A percentile compares a stretch with the other conserved stretches of the same genome.
Conservation (phyloP, 805 yeast genomes). For the Wickerhamomyces queroliae region DNA sequence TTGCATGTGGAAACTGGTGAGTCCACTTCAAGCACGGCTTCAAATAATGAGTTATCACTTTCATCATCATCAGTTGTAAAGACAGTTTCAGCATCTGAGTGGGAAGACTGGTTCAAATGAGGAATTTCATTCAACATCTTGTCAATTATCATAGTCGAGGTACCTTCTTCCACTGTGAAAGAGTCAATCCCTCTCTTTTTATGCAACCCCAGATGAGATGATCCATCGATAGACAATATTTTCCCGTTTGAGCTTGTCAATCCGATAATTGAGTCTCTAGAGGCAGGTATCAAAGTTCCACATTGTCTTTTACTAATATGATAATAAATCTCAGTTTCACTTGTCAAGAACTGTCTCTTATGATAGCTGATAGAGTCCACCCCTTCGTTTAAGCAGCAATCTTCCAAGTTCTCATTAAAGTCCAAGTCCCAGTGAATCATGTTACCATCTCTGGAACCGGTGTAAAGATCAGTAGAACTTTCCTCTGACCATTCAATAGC, state of each 20-base stretch:
- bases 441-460: slow-evolving; percentile 61
- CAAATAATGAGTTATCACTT: slow-evolving; percentile 10
- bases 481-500: slow-evolving; percentile 55
- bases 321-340: slow-evolving; percentile 24
- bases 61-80: slow-evolving; percentile 4
- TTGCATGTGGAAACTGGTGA: slow-evolving; percentile 7
- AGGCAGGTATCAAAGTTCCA: slow-evolving; percentile 59
- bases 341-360: slow-evolving; percentile 21
- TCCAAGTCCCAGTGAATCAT: slow-evolving; percentile 64
- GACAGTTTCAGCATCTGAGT: background rate
- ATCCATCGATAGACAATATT: slow-evolving; percentile 47
- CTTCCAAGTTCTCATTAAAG: slow-evolving; percentile 22
- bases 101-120: background rate
- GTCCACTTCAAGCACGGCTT: background rate
- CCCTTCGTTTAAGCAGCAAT: slow-evolving; percentile 44
- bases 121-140: slow-evolving; percentile 15
- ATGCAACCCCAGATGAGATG: slow-evolving; percentile 54
- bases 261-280: slow-evolving; percentile 42
- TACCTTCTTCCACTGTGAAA: slow-evolving; percentile 16
- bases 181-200: slow-evolving; percentile 22
- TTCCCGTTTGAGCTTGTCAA: slow-evolving; percentile 35
- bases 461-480: slow-evolving; percentile 44
- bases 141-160: slow-evolving; percentile 15
- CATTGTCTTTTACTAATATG: slow-evolving; percentile 41
- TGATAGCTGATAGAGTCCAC: slow-evolving; percentile 31